Conservation (phyloP, 441 rosid species). For the Gossypium aridum region DNA sequence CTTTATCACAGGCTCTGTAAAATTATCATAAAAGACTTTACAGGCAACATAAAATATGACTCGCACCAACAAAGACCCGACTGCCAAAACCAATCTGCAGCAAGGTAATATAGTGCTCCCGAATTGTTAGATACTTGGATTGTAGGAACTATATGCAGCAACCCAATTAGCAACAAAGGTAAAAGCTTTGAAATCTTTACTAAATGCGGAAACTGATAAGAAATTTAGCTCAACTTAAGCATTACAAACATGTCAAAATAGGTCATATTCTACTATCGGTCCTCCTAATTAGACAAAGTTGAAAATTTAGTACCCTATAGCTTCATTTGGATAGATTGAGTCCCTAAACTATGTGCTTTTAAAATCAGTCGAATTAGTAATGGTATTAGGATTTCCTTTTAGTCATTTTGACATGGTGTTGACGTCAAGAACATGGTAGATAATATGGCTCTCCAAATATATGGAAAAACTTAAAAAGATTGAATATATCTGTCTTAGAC, state of each 20-base stretch:
- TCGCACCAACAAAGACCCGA: background rate
- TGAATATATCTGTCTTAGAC: too few relatives aligned
- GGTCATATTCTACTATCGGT: too few relatives aligned
- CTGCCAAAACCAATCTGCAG: background rate
- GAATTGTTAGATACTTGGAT: background rate
- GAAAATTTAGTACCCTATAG: too few relatives aligned
- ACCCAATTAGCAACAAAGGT: background rate
- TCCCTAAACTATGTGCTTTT: too few relatives aligned
- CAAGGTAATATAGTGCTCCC: background rate
- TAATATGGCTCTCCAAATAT: too few relatives aligned
- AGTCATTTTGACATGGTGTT: too few relatives aligned
- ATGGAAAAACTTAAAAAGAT: too few relatives aligned
- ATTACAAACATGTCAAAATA: background rate
- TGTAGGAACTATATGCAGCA: background rate
- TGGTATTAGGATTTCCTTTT: too few relatives aligned
- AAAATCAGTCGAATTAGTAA: too few relatives aligned
- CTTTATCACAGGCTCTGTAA: constrained; percentile 19
- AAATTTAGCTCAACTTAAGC: background rate
- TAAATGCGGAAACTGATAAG: background rate
- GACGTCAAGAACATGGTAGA: too few relatives aligned
- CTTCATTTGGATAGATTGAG: too few relatives aligned
- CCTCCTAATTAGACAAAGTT: too few relatives aligned
- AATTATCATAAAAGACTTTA: constrained; percentile 7
- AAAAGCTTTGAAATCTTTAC: background rate
- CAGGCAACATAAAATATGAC: background rate